Evolutionary conservation across 2,329 filamentous ascomycete species (phyloP).

Genomic region (Paecilomyces variotii): DNA sequence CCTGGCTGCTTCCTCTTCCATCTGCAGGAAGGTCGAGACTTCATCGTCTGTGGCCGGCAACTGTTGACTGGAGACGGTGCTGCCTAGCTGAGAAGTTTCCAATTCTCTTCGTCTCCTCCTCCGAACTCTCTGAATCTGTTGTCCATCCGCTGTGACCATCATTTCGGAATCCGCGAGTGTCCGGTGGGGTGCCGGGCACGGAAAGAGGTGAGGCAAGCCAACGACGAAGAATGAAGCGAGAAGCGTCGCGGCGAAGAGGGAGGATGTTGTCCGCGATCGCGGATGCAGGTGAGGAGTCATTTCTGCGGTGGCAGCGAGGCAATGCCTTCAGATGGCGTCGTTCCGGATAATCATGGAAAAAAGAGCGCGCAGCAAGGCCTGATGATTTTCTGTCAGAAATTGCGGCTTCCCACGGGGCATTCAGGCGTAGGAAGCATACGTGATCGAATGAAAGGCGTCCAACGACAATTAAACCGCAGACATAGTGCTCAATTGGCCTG

Average conservation of each 20-base stretch:
- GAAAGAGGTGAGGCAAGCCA: constrained; percentile 77
- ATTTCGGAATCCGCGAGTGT: constrained; percentile 63
- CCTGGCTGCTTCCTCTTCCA: constrained; percentile 32
- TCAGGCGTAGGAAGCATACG: not conserved
- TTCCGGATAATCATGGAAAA: not conserved
- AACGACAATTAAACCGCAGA: not conserved
- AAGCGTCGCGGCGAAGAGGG: constrained; percentile 89
- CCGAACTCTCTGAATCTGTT: constrained; percentile 30
- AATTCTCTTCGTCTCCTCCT: constrained; percentile 27
- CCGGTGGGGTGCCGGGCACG: constrained; percentile 74
- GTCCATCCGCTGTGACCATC: constrained; percentile 34
- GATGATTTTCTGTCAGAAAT: not conserved
- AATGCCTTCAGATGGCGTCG: constrained; percentile 1
- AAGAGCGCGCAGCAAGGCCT: not conserved
- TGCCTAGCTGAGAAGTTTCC: constrained; percentile 12
- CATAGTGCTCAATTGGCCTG: constrained; percentile 5
- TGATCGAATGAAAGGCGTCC: constrained; percentile 1
- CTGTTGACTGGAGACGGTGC: constrained; percentile 8
- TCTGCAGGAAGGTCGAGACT: constrained; percentile 36
- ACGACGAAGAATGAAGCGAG: constrained; percentile 88
- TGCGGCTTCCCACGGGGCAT: not conserved
- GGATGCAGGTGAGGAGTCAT: constrained; percentile 88
- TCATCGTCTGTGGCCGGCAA: constrained; percentile 26
- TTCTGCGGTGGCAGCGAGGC: constrained; percentile 16
- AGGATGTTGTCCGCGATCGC: constrained; percentile 84